A percentile compares a stretch with the other conserved stretches of the same genome.
phyloP scores from a whole-genome alignment of 495 filamentous ascomycete species.

The Astrocystis sublimbata region DNA sequence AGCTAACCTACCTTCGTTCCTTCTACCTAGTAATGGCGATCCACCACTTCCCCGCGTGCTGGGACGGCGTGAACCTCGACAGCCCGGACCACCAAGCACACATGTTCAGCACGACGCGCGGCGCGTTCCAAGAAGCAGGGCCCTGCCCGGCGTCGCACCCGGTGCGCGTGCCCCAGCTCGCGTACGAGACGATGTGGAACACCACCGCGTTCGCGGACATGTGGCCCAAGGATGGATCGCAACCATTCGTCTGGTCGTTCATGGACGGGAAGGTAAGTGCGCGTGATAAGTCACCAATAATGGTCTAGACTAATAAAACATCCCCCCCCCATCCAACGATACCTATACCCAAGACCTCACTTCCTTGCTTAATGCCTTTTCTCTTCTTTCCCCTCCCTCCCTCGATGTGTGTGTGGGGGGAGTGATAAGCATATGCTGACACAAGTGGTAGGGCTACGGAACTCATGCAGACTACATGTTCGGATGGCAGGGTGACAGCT shows the following conservation, averaged over 20 bases:
- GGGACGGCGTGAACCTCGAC: slow-evolving; percentile 60
- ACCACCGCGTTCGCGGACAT: slow-evolving; percentile 44
- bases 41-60: slow-evolving; percentile 53
- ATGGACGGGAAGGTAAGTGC: slow-evolving; percentile 40
- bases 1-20: no score
- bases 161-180: slow-evolving; percentile 48
- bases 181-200: slow-evolving; percentile 55
- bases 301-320: no score
- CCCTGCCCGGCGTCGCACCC: slow-evolving; percentile 53
- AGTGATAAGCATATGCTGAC: no score
- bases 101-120: slow-evolving; percentile 43
- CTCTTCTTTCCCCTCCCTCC: no score
- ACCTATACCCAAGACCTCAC: no score
- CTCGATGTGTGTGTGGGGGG: no score
- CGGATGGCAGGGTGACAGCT: slow-evolving; percentile 46
- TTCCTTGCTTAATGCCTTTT: no score
- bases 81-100: slow-evolving; percentile 56
- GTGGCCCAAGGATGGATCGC: slow-evolving; percentile 45
- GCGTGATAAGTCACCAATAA: no score
- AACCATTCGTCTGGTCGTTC: slow-evolving; percentile 50
- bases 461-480: slow-evolving; percentile 51
- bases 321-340: no score
- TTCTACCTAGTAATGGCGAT: slow-evolving; percentile 45
- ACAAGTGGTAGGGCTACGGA: slow-evolving; percentile 48
- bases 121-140: slow-evolving; percentile 39